These are phyloP conservation scores for Panellus pusillus DNA, from an alignment of 768 basidiomycete species.

Conservation along the genomic window DNA sequence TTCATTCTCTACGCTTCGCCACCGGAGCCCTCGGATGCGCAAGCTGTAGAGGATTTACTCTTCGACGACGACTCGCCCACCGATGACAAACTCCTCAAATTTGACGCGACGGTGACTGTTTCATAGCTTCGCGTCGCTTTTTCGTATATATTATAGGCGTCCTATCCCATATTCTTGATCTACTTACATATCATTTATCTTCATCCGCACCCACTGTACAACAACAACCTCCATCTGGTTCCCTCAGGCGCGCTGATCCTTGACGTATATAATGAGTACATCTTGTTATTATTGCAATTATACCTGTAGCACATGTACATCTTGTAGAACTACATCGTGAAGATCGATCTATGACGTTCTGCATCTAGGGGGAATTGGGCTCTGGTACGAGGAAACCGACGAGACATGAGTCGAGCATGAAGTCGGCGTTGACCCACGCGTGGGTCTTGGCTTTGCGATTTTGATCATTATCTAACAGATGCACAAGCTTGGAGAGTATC, in stretches of 20 bases:
- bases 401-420: constrained; percentile 91
- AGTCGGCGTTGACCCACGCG: constrained; percentile 96
- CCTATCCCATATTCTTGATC: constrained; percentile 17
- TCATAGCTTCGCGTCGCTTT: background rate
- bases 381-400: constrained; percentile 88
- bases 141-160: constrained; percentile 17
- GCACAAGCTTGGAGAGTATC: background rate
- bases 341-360: background rate
- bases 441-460: constrained; percentile 72
- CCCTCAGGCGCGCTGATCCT: background rate
- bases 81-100: constrained; percentile 4
- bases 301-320: constrained; percentile 4
- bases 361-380: constrained; percentile 30
- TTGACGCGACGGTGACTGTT: constrained; percentile 1
- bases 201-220: background rate
- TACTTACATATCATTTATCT: too few relatives aligned
- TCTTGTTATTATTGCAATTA: background rate
- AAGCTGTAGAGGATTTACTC: background rate
- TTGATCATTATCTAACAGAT: constrained; percentile 1
- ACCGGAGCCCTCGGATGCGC: constrained; percentile 2
- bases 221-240: background rate
- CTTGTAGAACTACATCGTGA: background rate
- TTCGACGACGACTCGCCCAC: background rate
- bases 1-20: constrained; percentile 45
- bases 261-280: constrained; percentile 2